Evolutionary conservation across 2,329 filamentous ascomycete species (phyloP).

Genomic region (Aureobasidium musti): DNA sequence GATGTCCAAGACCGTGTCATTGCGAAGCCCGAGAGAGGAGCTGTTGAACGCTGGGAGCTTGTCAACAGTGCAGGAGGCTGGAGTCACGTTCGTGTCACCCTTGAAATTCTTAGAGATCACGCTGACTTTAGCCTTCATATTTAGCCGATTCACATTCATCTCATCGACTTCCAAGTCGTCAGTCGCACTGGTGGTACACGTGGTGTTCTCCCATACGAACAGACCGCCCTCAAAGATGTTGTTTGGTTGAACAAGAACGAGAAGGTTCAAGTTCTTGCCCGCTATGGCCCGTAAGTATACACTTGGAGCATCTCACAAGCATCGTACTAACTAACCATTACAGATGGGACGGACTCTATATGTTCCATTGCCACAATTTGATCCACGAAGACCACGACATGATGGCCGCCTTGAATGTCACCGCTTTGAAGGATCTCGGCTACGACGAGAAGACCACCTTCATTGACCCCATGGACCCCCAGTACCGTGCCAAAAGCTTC

Average conservation of each 20-base stretch:
- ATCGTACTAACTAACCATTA: conserved; percentile 44
- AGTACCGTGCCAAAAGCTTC: conserved; percentile 35
- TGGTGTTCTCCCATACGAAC: conserved; percentile 55
- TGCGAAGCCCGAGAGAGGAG: conserved; percentile 40
- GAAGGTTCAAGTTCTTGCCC: conserved; percentile 53
- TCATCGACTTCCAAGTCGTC: conserved; percentile 60
- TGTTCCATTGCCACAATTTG: conserved; percentile 53
- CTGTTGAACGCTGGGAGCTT: conserved; percentile 43
- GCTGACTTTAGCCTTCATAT: not conserved
- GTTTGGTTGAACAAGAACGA: conserved; percentile 58
- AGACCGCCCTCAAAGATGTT: conserved; percentile 59
- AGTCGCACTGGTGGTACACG: conserved; percentile 51
- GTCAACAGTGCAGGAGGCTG: conserved; percentile 54
- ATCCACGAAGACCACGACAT: conserved; percentile 51
- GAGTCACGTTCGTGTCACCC: conserved; percentile 44
- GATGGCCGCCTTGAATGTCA: conserved; percentile 50
- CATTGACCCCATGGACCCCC: conserved; percentile 34
- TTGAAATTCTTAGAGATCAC: not conserved
- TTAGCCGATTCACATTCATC: conserved; percentile 56
- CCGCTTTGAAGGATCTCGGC: conserved; percentile 41
- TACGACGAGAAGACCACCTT: conserved; percentile 39
- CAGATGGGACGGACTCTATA: conserved; percentile 58
- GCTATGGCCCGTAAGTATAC: conserved; percentile 41
- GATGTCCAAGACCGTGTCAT: conserved; percentile 41
- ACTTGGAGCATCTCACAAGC: not conserved